A percentile compares a stretch with the other conserved stretches of the same genome.
Conservation (phyloP, 2,329 filamentous ascomycete species). For the Calonectria multiphialidica region DNA sequence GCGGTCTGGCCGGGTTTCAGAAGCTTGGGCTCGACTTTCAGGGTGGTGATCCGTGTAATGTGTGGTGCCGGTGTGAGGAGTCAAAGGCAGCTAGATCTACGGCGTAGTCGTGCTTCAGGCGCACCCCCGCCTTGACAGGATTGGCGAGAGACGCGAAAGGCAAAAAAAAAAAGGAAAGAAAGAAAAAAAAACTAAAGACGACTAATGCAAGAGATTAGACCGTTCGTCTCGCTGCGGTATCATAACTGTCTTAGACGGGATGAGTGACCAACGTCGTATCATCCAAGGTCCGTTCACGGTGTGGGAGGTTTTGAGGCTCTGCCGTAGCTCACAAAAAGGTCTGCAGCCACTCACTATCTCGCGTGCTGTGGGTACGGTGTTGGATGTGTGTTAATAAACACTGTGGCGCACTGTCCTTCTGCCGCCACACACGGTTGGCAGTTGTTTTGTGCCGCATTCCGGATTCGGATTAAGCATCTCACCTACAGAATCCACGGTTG, state of each 20-base stretch:
- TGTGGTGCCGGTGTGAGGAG: not conserved
- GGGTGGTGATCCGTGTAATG: conserved; percentile 4
- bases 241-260: not conserved
- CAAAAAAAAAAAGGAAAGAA: too few relatives aligned
- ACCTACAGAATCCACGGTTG: not conserved
- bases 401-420: not conserved
- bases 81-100: conserved; percentile 25
- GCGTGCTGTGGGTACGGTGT: not conserved
- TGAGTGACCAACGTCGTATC: not conserved
- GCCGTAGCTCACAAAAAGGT: not conserved
- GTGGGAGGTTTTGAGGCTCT: not conserved
- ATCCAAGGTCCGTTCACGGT: not conserved
- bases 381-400: not conserved
- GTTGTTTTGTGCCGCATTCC: not conserved
- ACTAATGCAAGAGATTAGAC: not conserved
- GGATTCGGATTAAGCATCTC: conserved; percentile 1
- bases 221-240: not conserved
- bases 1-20: conserved; percentile 1
- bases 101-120: not conserved
- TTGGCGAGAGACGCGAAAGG: not conserved
- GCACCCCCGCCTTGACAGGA: conserved; percentile 15
- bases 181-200: too few relatives aligned
- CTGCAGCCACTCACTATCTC: not conserved
- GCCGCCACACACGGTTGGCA: not conserved
- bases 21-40: not conserved